A percentile compares a stretch with the other conserved stretches of the same genome.
phyloP scores from a whole-genome alignment of 352 stramenopile species.

The Pythium phragmitis region DNA sequence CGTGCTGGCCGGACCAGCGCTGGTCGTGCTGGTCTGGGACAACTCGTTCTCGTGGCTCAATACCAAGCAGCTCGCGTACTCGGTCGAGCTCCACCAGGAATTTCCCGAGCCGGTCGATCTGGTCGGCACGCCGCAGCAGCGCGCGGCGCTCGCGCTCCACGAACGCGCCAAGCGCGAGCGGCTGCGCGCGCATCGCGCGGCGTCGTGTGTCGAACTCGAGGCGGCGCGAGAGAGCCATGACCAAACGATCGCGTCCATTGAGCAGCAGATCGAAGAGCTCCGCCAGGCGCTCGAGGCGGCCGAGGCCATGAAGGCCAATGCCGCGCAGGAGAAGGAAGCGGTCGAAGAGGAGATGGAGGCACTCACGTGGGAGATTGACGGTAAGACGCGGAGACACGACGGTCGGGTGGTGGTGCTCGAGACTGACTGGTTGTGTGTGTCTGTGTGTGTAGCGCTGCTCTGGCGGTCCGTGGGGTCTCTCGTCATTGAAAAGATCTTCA shows the following conservation, averaged over 20 bases:
- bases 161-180: constrained; percentile 47
- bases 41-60: constrained; percentile 86
- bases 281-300: constrained; percentile 35
- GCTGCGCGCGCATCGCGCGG: constrained; percentile 35
- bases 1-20: constrained; percentile 46
- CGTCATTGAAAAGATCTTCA: constrained; percentile 18
- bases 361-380: constrained; percentile 65
- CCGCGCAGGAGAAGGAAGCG: constrained; percentile 37
- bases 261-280: constrained; percentile 62
- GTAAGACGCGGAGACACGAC: constrained; percentile 25
- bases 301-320: constrained; percentile 38
- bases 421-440: constrained; percentile 5
- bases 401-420: neutral
- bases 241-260: constrained; percentile 46
- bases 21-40: constrained; percentile 73
- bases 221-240: constrained; percentile 45
- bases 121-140: constrained; percentile 18
- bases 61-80: constrained; percentile 73
- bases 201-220: constrained; percentile 39
- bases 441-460: constrained; percentile 22
- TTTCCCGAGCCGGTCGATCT: constrained; percentile 5
- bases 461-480: constrained; percentile 23
- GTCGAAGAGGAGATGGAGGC: constrained; percentile 54
- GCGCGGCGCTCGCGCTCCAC: constrained; percentile 40
- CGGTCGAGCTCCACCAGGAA: constrained; percentile 62